These are phyloP conservation scores for Nyssa sinensis DNA, from an alignment of 148 eudicot species.

Conservation along the genomic window DNA sequence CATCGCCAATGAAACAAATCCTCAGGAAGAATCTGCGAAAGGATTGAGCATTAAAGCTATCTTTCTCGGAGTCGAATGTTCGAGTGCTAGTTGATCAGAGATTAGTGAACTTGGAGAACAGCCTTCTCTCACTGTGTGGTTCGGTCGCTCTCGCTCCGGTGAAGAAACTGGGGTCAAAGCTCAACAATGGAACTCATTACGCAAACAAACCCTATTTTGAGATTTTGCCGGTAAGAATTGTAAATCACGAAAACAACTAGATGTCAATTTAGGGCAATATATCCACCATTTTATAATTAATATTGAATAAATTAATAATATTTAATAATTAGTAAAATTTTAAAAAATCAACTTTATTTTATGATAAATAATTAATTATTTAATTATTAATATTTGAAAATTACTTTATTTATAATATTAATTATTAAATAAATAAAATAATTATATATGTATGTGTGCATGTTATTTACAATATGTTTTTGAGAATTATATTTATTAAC, in stretches of 20 bases:
- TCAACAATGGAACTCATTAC: not conserved
- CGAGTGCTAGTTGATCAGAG: not conserved
- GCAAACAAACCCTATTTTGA: not conserved
- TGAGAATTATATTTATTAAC: no score
- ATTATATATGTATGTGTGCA: no score
- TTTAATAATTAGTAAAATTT: no score
- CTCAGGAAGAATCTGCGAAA: not conserved
- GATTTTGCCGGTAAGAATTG: not conserved
- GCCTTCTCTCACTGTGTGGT: not conserved
- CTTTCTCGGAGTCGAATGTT: not conserved
- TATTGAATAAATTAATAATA: no score
- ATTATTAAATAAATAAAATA: no score
- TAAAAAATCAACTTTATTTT: no score
- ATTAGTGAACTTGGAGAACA: slow-evolving; percentile 17
- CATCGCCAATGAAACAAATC: slow-evolving; percentile 36
- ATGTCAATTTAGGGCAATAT: no score
- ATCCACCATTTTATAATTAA: no score
- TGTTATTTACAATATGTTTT: no score
- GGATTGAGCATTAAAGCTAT: not conserved
- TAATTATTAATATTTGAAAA: no score
- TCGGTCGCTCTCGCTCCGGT: not conserved
- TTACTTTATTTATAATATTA: no score
- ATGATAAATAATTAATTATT: no score
- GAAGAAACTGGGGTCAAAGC: not conserved
- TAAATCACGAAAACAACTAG: not conserved